Conservation (phyloP, 495 filamentous ascomycete genomes). For the Chaetomium fimeti region DNA sequence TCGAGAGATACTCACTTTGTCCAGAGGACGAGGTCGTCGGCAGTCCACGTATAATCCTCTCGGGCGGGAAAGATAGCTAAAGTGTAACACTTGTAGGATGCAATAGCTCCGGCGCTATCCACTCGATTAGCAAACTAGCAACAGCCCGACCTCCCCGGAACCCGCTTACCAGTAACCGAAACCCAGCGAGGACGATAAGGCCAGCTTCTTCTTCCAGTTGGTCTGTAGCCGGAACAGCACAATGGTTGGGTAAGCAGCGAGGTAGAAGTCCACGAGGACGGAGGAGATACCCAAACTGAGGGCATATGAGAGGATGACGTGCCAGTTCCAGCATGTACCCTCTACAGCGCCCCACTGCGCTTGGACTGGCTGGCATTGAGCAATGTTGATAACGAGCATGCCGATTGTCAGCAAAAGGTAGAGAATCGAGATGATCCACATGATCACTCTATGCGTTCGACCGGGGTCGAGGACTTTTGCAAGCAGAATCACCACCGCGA, state of each 20-base stretch:
- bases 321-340: slow-evolving; percentile 26
- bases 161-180: slow-evolving; percentile 32
- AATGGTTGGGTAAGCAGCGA: slow-evolving; percentile 29
- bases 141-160: not conserved
- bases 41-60: slow-evolving; percentile 29
- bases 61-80: slow-evolving; percentile 18
- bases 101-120: slow-evolving; percentile 23
- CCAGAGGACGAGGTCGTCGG: slow-evolving; percentile 30
- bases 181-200: slow-evolving; percentile 25
- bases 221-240: slow-evolving; percentile 21
- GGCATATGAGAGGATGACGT: slow-evolving; percentile 26
- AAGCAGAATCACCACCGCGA: slow-evolving; percentile 31
- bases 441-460: slow-evolving; percentile 16
- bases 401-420: slow-evolving; percentile 19
- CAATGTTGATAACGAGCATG: slow-evolving; percentile 31
- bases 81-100: slow-evolving; percentile 31
- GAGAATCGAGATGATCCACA: slow-evolving; percentile 28
- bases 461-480: slow-evolving; percentile 27
- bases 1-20: slow-evolving; percentile 27
- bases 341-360: slow-evolving; percentile 26
- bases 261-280: slow-evolving; percentile 32
- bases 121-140: not conserved
- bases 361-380: slow-evolving; percentile 28
- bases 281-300: slow-evolving; percentile 24
- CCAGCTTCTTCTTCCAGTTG: slow-evolving; percentile 33